These are phyloP conservation scores for Solanum acaule DNA, from an alignment of 257 asterid species.

Conservation along the genomic window DNA sequence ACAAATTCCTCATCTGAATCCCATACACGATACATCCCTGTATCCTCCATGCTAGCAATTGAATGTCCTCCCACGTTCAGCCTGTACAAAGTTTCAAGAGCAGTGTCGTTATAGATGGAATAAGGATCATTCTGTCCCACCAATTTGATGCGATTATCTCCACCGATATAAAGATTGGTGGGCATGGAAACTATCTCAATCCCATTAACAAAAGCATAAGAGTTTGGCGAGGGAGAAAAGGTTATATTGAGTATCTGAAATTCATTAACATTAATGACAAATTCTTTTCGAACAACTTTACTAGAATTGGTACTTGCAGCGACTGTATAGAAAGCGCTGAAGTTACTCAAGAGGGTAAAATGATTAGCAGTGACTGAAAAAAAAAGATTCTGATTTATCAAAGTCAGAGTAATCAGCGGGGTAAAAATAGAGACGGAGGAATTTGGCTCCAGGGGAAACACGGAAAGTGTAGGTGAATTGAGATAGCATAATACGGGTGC, in stretches of 20 bases:
- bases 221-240: conserved; percentile 25
- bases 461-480: conserved; percentile 33
- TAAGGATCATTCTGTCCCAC: too few relatives aligned
- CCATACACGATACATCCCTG: too few relatives aligned
- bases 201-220: conserved; percentile 52
- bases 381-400: neutral
- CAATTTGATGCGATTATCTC: neutral
- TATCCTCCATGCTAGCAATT: too few relatives aligned
- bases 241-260: conserved; percentile 2
- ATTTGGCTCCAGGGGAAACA: conserved; percentile 30
- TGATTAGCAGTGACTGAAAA: conserved; percentile 33
- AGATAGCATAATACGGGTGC: conserved; percentile 28
- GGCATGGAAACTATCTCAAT: conserved; percentile 54
- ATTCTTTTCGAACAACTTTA: conserved; percentile 10
- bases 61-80: too few relatives aligned
- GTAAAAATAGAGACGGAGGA: conserved; percentile 53
- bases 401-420: conserved; percentile 16
- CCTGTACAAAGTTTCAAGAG: too few relatives aligned
- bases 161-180: conserved; percentile 20
- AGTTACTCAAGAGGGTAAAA: conserved; percentile 28
- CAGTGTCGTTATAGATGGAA: too few relatives aligned
- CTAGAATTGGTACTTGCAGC: neutral
- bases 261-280: conserved; percentile 15
- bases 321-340: conserved; percentile 14
- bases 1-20: too few relatives aligned